These are phyloP conservation scores for Alternaria viburni DNA, from an alignment of 2,329 filamentous ascomycete species.

Conservation along the genomic window DNA sequence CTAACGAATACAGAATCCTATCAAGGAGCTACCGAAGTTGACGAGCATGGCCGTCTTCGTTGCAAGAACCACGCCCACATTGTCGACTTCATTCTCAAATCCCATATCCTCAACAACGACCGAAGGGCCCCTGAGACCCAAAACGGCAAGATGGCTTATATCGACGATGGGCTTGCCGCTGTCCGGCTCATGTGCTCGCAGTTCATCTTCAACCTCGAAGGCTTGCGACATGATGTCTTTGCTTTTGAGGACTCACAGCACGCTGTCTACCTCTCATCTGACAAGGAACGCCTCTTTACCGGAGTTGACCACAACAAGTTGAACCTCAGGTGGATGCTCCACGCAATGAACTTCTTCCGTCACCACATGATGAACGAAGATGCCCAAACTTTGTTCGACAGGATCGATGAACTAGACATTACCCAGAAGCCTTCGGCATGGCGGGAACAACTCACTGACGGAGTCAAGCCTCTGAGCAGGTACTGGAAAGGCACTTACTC, in stretches of 20 bases:
- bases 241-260: slow-evolving; percentile 55
- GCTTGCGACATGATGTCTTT: slow-evolving; percentile 30
- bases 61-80: slow-evolving; percentile 47
- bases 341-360: slow-evolving; percentile 61
- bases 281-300: slow-evolving; percentile 48
- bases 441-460: slow-evolving; percentile 46
- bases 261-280: slow-evolving; percentile 50
- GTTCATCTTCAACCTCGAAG: slow-evolving; percentile 33
- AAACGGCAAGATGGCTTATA: slow-evolving; percentile 2
- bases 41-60: slow-evolving; percentile 26
- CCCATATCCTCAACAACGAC: slow-evolving; percentile 34
- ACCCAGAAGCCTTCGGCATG: slow-evolving; percentile 53
- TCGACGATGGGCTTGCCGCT: slow-evolving; percentile 30
- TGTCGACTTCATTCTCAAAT: slow-evolving; percentile 37
- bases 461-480: slow-evolving; percentile 46
- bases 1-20: slow-evolving; percentile 38
- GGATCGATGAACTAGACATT: slow-evolving; percentile 45
- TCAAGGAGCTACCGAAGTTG: slow-evolving; percentile 18
- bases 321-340: slow-evolving; percentile 56
- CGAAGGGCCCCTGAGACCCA: slow-evolving; percentile 23
- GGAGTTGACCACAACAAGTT: slow-evolving; percentile 37
- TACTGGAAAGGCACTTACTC: slow-evolving; percentile 61
- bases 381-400: slow-evolving; percentile 47
- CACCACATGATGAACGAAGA: slow-evolving; percentile 54
- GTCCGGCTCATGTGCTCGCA: slow-evolving; percentile 44